Conservation (phyloP, 371 early-diverging fungal species). For the Synchytrium microbalum region DNA sequence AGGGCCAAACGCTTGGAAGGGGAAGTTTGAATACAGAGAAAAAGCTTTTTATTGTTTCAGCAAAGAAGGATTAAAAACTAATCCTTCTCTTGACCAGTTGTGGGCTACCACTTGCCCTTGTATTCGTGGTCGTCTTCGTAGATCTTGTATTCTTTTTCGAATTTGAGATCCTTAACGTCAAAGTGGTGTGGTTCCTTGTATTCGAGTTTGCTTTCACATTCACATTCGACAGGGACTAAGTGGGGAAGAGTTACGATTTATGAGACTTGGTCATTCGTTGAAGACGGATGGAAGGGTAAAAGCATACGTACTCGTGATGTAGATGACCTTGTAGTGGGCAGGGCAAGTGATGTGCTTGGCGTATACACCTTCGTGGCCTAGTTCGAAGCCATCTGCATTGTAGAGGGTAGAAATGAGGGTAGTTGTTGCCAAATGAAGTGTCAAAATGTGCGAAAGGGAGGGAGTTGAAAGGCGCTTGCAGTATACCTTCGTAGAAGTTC, state of each 20-base stretch:
- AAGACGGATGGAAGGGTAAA: neutral
- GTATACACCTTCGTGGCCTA: neutral
- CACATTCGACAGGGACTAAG: neutral
- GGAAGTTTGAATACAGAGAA: too few species aligned
- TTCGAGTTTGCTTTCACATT: neutral
- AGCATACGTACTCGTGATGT: neutral
- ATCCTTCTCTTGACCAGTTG: too few species aligned
- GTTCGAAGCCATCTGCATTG: too few species aligned
- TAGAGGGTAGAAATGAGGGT: too few species aligned
- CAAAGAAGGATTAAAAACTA: too few species aligned
- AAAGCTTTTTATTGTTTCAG: too few species aligned
- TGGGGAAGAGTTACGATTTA: neutral
- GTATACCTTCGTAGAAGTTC: too few species aligned
- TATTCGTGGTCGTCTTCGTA: neutral
- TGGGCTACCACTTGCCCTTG: too few species aligned
- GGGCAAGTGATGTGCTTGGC: neutral
- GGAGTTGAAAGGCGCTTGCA: too few species aligned
- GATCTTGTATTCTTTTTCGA: neutral
- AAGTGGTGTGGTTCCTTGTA: neutral
- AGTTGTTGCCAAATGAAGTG: too few species aligned
- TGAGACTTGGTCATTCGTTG: neutral
- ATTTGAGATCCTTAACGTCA: neutral
- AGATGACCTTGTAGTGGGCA: neutral
- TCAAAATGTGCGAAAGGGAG: too few species aligned
- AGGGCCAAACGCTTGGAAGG: too few species aligned